A percentile compares a stretch with the other conserved stretches of the same genome.
These are phyloP conservation scores for Populus euphratica DNA, from an alignment of 345 rosid species.

Conservation along the genomic window DNA sequence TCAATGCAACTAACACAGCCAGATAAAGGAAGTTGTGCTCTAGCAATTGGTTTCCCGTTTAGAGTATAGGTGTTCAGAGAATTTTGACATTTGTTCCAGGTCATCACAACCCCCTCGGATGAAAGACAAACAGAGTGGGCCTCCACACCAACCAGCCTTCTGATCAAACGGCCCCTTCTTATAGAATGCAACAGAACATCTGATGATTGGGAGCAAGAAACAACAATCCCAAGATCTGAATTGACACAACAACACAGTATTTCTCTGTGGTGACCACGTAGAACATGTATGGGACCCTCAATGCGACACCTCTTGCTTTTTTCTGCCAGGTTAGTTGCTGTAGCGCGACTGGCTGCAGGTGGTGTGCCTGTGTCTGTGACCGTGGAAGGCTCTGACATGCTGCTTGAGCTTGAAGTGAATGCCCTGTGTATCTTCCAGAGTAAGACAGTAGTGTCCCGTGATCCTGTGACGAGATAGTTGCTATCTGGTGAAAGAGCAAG, in stretches of 20 bases:
- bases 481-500: constrained; percentile 85
- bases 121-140: constrained; percentile 85
- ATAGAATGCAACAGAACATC: constrained; percentile 77
- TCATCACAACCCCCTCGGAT: constrained; percentile 69
- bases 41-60: constrained; percentile 63
- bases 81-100: constrained; percentile 62
- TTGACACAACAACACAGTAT: constrained; percentile 74
- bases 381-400: constrained; percentile 49
- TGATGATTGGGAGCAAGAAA: constrained; percentile 69
- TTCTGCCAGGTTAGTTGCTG: constrained; percentile 47
- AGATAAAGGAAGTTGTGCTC: constrained; percentile 60
- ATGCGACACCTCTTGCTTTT: constrained; percentile 57
- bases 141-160: constrained; percentile 69
- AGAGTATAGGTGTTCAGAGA: constrained; percentile 68
- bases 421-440: constrained; percentile 86
- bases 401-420: constrained; percentile 47
- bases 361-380: constrained; percentile 41
- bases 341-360: constrained; percentile 40
- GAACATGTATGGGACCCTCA: constrained; percentile 94
- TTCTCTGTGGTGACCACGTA: constrained; percentile 78
- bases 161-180: constrained; percentile 81
- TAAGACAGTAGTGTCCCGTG: constrained; percentile 73
- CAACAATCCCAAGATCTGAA: constrained; percentile 81
- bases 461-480: constrained; percentile 85
- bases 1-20: constrained; percentile 75